Evolutionary conservation across 2,329 filamentous ascomycete genomes (phyloP), one percentile per base, ranked within the genome.

Genomic region (Fusarium temperatum): DNA sequence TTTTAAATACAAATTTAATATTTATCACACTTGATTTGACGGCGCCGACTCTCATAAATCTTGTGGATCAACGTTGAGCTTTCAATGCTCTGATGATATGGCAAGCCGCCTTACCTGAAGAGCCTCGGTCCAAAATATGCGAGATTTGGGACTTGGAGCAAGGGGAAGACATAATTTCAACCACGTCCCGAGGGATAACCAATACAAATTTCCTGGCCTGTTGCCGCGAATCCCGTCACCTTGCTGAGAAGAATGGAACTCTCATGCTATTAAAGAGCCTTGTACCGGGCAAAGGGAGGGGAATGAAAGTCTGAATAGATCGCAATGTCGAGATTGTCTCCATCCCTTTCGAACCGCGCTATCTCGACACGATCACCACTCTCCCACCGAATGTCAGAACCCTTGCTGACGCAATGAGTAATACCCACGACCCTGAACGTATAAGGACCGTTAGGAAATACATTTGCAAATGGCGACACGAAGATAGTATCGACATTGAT

Each of bases 1-100:
- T 1, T 22, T 59, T 59, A 24, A 54, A 70, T 51, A 22, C 26
- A 26, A 8, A 45, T 36, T 45, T 66, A 54, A 70, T 70, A 66
- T 6, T 32, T 26, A 47, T 47, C 8, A 24, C 13, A 10, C 11
- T 22, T n/a, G 3, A 39, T 9, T 41, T 8, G 36, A 10, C 8
- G 12, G 11, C 11, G 6, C n/a, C 5, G 4, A 10, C 22, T 8
- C 12, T 42, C 13, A 26, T 12, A 5, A 32, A 9, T 24, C n/a
- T 22, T 28, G 11, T 3, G 13, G 8, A 8, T 12, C 6, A 8
- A 18, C 8, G 15, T 24, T 8, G 8, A 42, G 11, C 6, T 24
- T 42, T 55, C 15, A 15, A 24, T n/a, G n/a, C 30, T 6, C 11
- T 73, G 5, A 47, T 48, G 11, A 48, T 72, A 8, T 72, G 55